Evolutionary conservation across 371 early-diverging fungal species (phyloP).

Genomic region (Zychaea mexicana): DNA sequence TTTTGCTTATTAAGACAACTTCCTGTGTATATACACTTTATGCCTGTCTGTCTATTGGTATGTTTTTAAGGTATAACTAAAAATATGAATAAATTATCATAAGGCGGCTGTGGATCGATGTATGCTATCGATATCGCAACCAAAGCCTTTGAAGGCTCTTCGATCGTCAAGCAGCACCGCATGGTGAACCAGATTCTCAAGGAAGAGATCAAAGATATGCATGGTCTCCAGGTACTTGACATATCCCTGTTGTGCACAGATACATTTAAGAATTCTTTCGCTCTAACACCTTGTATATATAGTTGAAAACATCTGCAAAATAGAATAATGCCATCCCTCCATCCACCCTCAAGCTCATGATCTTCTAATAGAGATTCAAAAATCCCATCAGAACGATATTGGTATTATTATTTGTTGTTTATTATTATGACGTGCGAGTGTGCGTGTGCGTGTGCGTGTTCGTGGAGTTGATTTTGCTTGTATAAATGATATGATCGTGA

Average conservation of each 20-base stretch:
- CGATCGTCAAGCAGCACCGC: conserved; percentile 87
- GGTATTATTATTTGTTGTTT: too few relatives aligned
- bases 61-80: background rate
- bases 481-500: background rate
- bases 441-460: too few relatives aligned
- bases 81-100: background rate
- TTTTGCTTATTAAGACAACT: background rate
- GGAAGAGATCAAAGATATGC: conserved; percentile 91
- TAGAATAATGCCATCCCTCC: background rate
- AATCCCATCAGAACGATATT: too few relatives aligned
- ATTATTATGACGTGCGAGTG: background rate
- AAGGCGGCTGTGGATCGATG: conserved; percentile 95
- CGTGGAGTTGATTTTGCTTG: conserved; percentile 7
- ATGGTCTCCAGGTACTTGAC: conserved; percentile 72
- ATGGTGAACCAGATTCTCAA: conserved; percentile 85
- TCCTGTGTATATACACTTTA: background rate
- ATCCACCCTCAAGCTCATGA: too few relatives aligned
- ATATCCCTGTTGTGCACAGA: background rate
- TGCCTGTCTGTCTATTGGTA: too few relatives aligned
- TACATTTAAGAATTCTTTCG: background rate
- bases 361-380: too few relatives aligned
- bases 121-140: conserved; percentile 87
- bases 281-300: background rate
- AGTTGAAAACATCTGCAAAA: conserved; percentile 23
- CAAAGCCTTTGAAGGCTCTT: conserved; percentile 71